Conservation (phyloP, 2,329 filamentous ascomycete species). For the Aspergillus pseudoterreus region DNA sequence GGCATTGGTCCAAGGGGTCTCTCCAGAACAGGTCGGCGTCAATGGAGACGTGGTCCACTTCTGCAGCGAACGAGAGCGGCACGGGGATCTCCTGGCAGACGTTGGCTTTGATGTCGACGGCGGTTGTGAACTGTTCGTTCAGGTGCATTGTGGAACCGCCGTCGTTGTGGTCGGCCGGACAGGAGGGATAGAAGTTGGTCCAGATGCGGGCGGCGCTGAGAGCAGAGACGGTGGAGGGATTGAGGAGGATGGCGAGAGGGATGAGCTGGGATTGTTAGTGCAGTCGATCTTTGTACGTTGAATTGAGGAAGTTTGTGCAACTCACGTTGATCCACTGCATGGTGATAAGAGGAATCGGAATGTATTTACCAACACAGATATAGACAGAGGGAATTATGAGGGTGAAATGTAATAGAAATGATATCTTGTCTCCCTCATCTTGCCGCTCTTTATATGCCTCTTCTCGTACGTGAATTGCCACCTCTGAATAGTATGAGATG, state of each 20-base stretch:
- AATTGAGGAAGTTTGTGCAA: background rate
- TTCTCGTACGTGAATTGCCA: background rate
- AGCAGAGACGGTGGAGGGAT: conserved; percentile 15
- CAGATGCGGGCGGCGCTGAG: conserved; percentile 24
- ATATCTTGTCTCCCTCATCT: background rate
- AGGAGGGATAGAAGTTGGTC: conserved; percentile 29
- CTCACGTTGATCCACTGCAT: conserved; percentile 12
- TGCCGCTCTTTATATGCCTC: background rate
- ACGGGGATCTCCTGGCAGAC: conserved; percentile 25
- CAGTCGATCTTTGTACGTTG: conserved; percentile 48
- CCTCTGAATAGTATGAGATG: background rate
- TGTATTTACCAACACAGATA: background rate
- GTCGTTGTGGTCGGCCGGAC: conserved; percentile 13
- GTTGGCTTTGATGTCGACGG: conserved; percentile 18
- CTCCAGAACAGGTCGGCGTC: conserved; percentile 21
- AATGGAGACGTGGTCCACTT: conserved; percentile 26
- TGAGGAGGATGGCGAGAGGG: conserved; percentile 17
- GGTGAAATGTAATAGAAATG: background rate
- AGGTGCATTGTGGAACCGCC: background rate
- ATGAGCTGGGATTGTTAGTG: conserved; percentile 13
- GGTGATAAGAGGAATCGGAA: background rate
- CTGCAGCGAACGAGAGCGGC: conserved; percentile 18
- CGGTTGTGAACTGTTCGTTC: conserved; percentile 17
- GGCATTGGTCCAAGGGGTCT: conserved; percentile 21
- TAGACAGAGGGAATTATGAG: background rate